A percentile compares a stretch with the other conserved stretches of the same genome.
phyloP scores from a whole-genome alignment of 495 filamentous ascomycete genomes.

The Xylaria palmicola region DNA sequence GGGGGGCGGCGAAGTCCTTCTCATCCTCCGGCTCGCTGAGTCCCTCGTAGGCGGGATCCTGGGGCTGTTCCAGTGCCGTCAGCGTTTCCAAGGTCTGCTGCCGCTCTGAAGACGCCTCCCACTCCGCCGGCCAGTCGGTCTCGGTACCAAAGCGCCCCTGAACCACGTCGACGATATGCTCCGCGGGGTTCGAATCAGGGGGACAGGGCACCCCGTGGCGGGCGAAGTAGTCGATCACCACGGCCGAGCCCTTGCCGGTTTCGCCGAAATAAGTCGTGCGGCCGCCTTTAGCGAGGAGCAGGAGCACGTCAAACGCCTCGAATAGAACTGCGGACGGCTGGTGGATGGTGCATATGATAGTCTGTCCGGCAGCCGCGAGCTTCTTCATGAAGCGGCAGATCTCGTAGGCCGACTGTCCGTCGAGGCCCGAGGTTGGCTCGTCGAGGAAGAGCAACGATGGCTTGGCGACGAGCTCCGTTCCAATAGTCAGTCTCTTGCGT shows the following conservation, averaged over 20 bases:
- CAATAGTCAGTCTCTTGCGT: constrained; percentile 19
- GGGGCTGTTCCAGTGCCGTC: background rate
- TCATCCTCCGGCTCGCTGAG: background rate
- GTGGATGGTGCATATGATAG: constrained; percentile 81
- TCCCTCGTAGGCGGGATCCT: background rate
- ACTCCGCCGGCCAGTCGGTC: background rate
- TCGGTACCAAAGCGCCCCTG: constrained; percentile 49
- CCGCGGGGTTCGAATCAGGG: constrained; percentile 57
- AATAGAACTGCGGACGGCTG: constrained; percentile 61
- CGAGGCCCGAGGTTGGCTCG: constrained; percentile 75
- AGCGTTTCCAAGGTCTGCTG: constrained; percentile 37
- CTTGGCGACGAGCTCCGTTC: constrained; percentile 10
- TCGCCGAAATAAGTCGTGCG: constrained; percentile 57
- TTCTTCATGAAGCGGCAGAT: constrained; percentile 75
- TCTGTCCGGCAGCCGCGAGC: constrained; percentile 66
- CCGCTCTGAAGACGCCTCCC: background rate
- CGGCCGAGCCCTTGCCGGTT: constrained; percentile 32
- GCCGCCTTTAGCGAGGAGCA: constrained; percentile 53
- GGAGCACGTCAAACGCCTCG: constrained; percentile 49
- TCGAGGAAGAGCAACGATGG: constrained; percentile 40
- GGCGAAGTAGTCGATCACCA: constrained; percentile 47
- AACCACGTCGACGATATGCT: constrained; percentile 52
- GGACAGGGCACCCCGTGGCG: constrained; percentile 46
- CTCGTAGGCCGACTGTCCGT: constrained; percentile 69
- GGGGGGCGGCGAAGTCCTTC: constrained; percentile 4